phyloP scores from a whole-genome alignment of 108 stramenopile genomes.

The Skeletonema menzelii region DNA sequence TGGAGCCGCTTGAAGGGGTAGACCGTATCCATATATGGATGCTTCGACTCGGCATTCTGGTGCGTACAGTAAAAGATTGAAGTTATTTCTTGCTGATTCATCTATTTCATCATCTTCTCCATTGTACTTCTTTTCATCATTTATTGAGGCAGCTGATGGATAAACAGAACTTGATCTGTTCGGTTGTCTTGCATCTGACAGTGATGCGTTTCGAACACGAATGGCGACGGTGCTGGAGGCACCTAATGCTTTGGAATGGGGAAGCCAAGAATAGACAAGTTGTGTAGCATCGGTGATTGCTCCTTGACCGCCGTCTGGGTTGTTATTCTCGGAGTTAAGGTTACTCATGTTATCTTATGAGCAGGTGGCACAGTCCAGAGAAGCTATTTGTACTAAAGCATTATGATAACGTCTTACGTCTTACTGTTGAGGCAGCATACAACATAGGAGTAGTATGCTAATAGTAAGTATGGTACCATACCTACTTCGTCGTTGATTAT shows the following conservation, averaged over 20 bases:
- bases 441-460: too few relatives aligned
- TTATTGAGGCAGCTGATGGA: not conserved
- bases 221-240: constrained; percentile 29
- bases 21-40: constrained; percentile 23
- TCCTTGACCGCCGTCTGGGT: not conserved
- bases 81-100: not conserved
- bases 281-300: constrained; percentile 10
- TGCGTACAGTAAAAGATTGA: not conserved
- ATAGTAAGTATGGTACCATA: too few relatives aligned
- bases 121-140: constrained; percentile 24
- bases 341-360: not conserved
- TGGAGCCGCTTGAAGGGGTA: constrained; percentile 21
- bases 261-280: constrained; percentile 31
- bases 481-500: too few relatives aligned
- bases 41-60: constrained; percentile 42
- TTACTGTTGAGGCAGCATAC: too few relatives aligned
- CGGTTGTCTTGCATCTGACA: not conserved
- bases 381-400: too few relatives aligned
- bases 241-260: constrained; percentile 28
- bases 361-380: too few relatives aligned
- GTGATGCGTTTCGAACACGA: constrained; percentile 10
- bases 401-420: too few relatives aligned
- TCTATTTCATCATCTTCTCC: not conserved
- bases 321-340: not conserved
- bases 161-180: not conserved